These are phyloP conservation scores for Candida hungchunana DNA, from an alignment of 805 yeast species.

Conservation along the genomic window DNA sequence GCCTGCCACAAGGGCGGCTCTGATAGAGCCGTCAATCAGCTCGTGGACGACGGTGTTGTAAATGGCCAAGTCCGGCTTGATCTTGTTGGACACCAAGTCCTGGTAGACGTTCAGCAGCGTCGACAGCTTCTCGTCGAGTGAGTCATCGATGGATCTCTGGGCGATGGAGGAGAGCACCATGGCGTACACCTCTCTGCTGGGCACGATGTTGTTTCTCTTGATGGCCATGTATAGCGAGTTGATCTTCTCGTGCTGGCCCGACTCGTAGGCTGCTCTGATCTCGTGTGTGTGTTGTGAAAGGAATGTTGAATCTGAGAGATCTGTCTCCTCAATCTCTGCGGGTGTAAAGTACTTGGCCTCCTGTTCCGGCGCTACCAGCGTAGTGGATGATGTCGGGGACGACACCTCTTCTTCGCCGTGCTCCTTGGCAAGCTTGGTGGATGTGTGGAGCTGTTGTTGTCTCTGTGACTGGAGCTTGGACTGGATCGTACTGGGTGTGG, in stretches of 20 bases:
- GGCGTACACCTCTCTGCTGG: slow-evolving; percentile 49
- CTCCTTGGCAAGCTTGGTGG: neutral
- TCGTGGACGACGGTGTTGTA: slow-evolving; percentile 48
- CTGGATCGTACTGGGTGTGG: neutral
- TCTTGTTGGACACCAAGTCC: slow-evolving; percentile 49
- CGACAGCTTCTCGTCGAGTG: slow-evolving; percentile 58
- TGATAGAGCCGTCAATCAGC: slow-evolving; percentile 46
- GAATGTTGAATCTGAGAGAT: slow-evolving; percentile 27
- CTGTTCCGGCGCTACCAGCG: slow-evolving; percentile 4
- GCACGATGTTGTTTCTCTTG: slow-evolving; percentile 40
- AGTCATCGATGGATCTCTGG: slow-evolving; percentile 44
- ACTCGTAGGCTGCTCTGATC: slow-evolving; percentile 26
- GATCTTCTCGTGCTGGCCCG: slow-evolving; percentile 31
- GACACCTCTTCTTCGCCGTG: neutral
- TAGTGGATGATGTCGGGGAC: slow-evolving; percentile 3
- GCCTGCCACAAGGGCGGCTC: slow-evolving; percentile 34
- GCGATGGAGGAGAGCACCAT: slow-evolving; percentile 52
- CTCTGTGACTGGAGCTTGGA: neutral
- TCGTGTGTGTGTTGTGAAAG: slow-evolving; percentile 28
- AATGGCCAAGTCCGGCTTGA: slow-evolving; percentile 54
- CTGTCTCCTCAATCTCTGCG: slow-evolving; percentile 15
- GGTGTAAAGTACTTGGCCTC: slow-evolving; percentile 20
- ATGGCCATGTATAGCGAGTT: slow-evolving; percentile 37
- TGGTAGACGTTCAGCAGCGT: slow-evolving; percentile 63
- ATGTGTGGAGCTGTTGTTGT: slow-evolving; percentile 1